phyloP scores from a whole-genome alignment of 2,329 filamentous ascomycete genomes.

The Balansia obtecta region DNA sequence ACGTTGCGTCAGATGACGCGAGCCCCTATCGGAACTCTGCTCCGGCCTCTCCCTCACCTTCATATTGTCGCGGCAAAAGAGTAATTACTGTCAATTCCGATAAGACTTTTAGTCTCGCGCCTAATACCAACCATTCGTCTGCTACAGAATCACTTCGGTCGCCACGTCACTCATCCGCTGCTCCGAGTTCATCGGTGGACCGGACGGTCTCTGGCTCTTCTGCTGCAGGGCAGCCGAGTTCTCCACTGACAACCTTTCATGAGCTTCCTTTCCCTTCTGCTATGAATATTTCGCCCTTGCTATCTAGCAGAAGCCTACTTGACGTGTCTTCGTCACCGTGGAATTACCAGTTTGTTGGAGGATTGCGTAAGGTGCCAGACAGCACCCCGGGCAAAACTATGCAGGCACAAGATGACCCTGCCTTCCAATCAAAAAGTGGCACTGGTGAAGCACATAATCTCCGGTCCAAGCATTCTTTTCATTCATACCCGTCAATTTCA shows the following conservation, averaged over 20 bases:
- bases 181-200: conserved; percentile 34
- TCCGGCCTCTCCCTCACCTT: conserved; percentile 15
- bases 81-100: conserved; percentile 40
- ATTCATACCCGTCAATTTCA: conserved; percentile 24
- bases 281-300: conserved; percentile 7
- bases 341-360: conserved; percentile 42
- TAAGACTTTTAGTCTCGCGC: conserved; percentile 44
- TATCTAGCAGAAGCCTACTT: conserved; percentile 9
- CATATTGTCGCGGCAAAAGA: conserved; percentile 17
- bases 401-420: background rate
- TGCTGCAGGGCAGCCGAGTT: conserved; percentile 35
- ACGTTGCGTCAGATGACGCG: background rate
- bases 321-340: conserved; percentile 27
- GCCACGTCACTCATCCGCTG: conserved; percentile 30
- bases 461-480: conserved; percentile 14
- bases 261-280: conserved; percentile 19
- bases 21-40: background rate
- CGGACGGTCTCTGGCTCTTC: conserved; percentile 8
- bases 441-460: background rate
- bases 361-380: conserved; percentile 36
- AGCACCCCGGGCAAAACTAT: conserved; percentile 1
- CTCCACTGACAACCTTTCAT: conserved; percentile 34
- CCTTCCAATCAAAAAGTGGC: background rate
- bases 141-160: conserved; percentile 24
- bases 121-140: conserved; percentile 18